Evolutionary conservation across 495 filamentous ascomycete species (phyloP), one percentile per base, ranked within the genome.

Genomic region (Annulohypoxylon nitens): DNA sequence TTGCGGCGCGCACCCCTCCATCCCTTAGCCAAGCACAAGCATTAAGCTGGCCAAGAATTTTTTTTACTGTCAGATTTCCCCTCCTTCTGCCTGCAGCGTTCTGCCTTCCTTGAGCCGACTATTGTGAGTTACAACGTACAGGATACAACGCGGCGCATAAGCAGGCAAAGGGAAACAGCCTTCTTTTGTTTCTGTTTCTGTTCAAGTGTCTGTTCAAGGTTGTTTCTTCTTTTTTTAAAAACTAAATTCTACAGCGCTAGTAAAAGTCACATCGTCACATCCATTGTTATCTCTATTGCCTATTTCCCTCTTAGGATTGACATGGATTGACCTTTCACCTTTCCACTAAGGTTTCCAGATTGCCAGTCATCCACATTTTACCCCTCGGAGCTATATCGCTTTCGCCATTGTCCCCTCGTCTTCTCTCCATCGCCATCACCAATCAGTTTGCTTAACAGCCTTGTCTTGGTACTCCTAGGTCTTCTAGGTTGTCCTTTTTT

Each of bases 101-200:
- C 47, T 20, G n/a, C 54, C 45, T 62, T 43, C 57, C 25, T 68
- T 47, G 51, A 68, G 37, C 45, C 54, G 37, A 53, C 5, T n/a
- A 50, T 57, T 7, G 48, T 36, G 7, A 25, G 33, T 39, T 59
- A n/a, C 18, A 12, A 39, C 9, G 9, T 39, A 39, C 39, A 14
- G 12, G 6, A 37, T 61, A 62, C 71, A 70, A 70, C 63, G 50
- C 43, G 60, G 72, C 72, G 67, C 72, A 71, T 70, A 75, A 30
- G 25, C 50, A 54, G 14, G 41, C 48, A 33, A 54, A 54, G 23
- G 50, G 10, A 33, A 54, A 26, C 8, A 54, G 50, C 26, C 23
- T 33, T 54, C 26, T 50, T 45, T 64, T 33, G 20, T 48, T 16
- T 20, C 14, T 43, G 39, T n/a, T 43, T 43, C 39, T n/a, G 39